These are phyloP conservation scores for Dioszegia hungarica DNA, from an alignment of 768 basidiomycete species.

Conservation along the genomic window DNA sequence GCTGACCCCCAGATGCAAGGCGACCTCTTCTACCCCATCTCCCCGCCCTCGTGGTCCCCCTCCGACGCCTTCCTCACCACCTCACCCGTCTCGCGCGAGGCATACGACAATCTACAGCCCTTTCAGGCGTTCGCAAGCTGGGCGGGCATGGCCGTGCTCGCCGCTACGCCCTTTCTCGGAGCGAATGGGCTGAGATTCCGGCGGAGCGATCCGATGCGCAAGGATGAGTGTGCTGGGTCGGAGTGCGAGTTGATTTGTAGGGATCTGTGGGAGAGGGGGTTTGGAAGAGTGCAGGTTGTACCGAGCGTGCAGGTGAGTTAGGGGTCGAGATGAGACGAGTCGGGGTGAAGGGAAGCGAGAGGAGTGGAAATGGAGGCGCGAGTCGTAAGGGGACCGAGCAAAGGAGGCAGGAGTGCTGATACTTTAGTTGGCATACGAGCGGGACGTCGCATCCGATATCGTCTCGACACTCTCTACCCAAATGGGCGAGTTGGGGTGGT, in stretches of 20 bases:
- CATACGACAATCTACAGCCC: conserved; percentile 30
- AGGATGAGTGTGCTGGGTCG: conserved; percentile 41
- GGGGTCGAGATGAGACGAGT: not conserved
- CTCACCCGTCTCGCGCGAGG: conserved; percentile 16
- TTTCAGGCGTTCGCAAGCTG: conserved; percentile 47
- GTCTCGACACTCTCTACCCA: conserved; percentile 21
- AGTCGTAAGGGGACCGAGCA: too few relatives aligned
- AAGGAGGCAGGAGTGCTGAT: not conserved
- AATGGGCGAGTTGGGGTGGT: conserved; percentile 34
- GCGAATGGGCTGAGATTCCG: conserved; percentile 45
- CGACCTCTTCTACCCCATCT: conserved; percentile 48
- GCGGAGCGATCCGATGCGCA: conserved; percentile 23
- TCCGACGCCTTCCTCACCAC: conserved; percentile 38
- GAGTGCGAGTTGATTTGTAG: conserved; percentile 39
- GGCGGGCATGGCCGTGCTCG: conserved; percentile 45
- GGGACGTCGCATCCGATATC: conserved; percentile 33
- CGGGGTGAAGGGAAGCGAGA: too few relatives aligned
- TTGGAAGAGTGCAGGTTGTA: conserved; percentile 43
- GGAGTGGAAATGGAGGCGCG: too few relatives aligned
- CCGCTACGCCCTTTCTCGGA: conserved; percentile 41
- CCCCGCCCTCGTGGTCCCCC: conserved; percentile 41
- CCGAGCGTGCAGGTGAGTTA: conserved; percentile 47
- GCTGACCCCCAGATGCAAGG: conserved; percentile 13
- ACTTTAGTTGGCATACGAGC: conserved; percentile 39
- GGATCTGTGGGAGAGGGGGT: conserved; percentile 45